Base-by-base conservation (phyloP, 2,329 filamentous ascomycete species). In the Colletotrichum tamarilloi region DNA sequence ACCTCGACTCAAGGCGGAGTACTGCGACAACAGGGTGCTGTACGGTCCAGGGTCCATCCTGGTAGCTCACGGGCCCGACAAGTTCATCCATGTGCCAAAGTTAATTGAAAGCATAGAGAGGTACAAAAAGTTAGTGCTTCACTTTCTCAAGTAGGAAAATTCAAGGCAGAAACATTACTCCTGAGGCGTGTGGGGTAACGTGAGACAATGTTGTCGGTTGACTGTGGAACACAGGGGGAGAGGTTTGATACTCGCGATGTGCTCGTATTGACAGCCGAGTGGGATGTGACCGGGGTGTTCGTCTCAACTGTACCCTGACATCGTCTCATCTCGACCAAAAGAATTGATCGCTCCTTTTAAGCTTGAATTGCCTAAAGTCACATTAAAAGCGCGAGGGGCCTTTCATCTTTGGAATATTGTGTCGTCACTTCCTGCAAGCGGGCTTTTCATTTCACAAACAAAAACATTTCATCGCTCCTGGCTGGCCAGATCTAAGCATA, bases 41-140 rank as follows among this genome's bases (percentile, higher is more conserved):
- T 84, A 84, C 68, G 83, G 82, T 0, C 83, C 83, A 2, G 83
- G 82, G 0, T 81, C 81, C 6, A 84, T 84, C 56, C 67, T 80
- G 5, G 80, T 82, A 0, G 83, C 83, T 0, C 83, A 85, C 67
- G 80, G 82, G 3, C 79, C 79, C 8, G 79, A 82, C 68, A 82
- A 85, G 76, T 78, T 79, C 42, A 80, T 84, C 19, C 72, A 75
- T 5, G 75, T 83, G 1, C 75, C 75, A 26, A 82, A 85, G 68
- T 74, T 84, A 19, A 77, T 83, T 68, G 79, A 83, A n/a, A 81
- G 82, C 32, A 80, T 85, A n/a, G 67, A 74, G 2, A 80, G 77
- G 9, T 83, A 84, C 65, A 84, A 85, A 76, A 81, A 72, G 22
- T 70, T 82, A 49, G 74, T 77, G 8, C 77, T 77, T 49, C 76